These are phyloP conservation scores for Fusarium sp. DNA, from an alignment of 2,329 filamentous ascomycete genomes.

Conservation along the genomic window DNA sequence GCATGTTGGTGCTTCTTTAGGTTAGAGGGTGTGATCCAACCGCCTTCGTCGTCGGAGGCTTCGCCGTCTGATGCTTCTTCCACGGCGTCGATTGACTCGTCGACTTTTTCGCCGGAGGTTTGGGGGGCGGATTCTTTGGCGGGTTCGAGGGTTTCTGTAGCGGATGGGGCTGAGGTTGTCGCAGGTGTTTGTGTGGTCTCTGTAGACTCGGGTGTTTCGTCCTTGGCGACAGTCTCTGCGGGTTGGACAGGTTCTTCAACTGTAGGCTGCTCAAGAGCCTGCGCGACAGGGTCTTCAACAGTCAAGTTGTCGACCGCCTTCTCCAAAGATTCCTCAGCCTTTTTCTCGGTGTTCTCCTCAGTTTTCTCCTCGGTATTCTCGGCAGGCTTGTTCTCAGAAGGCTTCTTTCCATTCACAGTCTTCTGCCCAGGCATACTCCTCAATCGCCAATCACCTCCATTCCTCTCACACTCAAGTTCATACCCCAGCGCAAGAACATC, in stretches of 20 bases:
- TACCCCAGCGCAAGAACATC: slow-evolving; percentile 91
- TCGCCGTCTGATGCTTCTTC: slow-evolving; percentile 60
- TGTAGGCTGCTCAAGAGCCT: slow-evolving; percentile 7
- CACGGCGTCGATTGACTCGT: slow-evolving; percentile 34
- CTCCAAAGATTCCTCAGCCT: slow-evolving; percentile 10
- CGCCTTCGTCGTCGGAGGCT: slow-evolving; percentile 68
- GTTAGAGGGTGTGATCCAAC: slow-evolving; percentile 96
- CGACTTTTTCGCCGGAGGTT: slow-evolving; percentile 18
- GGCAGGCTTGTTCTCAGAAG: slow-evolving; percentile 11
- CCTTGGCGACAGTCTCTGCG: not conserved
- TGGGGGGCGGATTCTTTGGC: slow-evolving; percentile 5
- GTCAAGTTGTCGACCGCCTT: slow-evolving; percentile 26
- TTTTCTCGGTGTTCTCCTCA: not conserved
- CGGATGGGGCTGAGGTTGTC: not conserved
- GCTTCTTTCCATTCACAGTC: slow-evolving; percentile 72
- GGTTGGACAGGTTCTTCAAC: not conserved
- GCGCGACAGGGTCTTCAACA: slow-evolving; percentile 24
- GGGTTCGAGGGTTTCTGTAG: not conserved
- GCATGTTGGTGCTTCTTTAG: slow-evolving; percentile 84
- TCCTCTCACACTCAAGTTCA: slow-evolving; percentile 91
- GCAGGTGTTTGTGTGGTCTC: slow-evolving; percentile 1
- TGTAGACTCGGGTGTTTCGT: not conserved
- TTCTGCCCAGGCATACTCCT: slow-evolving; percentile 84
- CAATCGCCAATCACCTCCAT: slow-evolving; percentile 89
- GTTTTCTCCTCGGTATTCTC: not conserved